Evolutionary conservation across 306 rosid genomes (phyloP), one percentile per base, ranked within the genome.

Genomic region (Casuarina glauca): DNA sequence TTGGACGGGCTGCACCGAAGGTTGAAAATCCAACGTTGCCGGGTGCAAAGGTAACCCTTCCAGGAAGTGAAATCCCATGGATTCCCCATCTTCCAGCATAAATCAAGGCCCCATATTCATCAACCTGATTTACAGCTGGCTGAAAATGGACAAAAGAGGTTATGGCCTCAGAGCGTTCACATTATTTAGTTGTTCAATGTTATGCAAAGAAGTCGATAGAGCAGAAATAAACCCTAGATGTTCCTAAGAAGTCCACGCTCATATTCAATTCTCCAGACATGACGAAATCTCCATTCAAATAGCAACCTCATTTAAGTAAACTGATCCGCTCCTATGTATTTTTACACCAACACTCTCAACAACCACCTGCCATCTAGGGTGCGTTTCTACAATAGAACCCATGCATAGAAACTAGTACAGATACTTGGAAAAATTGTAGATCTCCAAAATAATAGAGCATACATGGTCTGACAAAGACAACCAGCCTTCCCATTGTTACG

Each of bases 21-120:
- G 97, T 94, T 6, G 88, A 52, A 84, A 87, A 94, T 61, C 98
- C 98, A 74, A 62, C 97, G 82, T 92, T 85, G 67, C 98, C 98
- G 1, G 98, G 98, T 1, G 93, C 89, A 87, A 94, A 94, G 72
- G 98, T 90, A 74, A 92, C 97, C 89, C 98, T 89, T 66, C 98
- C 98, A 38, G 98, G 97, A 75, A 92, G 97, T 77, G 97, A 80
- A 77, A 83, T 70, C 70, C 98, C 98, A 72, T 94, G 89, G 72
- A 94, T 83, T 84, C 95, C 98, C 98, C 97, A 94, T 57, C 97
- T 81, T 76, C 98, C 98, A 52, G 97, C 93, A 82, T 92, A 90
- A 66, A 92, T 80, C 63, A 94, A 84, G 76, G 98, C 97, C 79
- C 97, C 98, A 60, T 90, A 88, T 86, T 94, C 98, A 86, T 94